Evolutionary conservation across 2,329 filamentous ascomycete genomes (phyloP), one percentile per base, ranked within the genome.

Genomic region (Alternaria solani): DNA sequence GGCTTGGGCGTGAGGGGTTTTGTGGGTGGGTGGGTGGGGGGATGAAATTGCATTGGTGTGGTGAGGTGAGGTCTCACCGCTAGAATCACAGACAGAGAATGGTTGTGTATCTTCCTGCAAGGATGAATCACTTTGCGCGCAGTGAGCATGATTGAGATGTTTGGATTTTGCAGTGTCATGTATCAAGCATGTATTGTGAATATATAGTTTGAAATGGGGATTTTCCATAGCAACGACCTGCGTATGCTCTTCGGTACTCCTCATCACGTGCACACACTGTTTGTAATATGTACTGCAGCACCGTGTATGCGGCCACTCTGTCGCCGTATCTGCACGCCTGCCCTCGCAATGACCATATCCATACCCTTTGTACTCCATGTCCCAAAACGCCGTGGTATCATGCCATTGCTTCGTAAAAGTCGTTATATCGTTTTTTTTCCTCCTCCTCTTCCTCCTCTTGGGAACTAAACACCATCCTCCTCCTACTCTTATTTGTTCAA

Each of bases 31-130:
- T 32, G 30, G 32, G 7, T 28, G 20, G 46, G 28, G 18, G 46
- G 36, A 42, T 26, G 43, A 51, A 49, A 55, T 55, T 55, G 53
- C 39, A 32, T 36, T 30, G 44, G 28, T 56, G 14, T 14, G 28
- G 25, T 26, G 30, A 18, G 16, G 6, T 36, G 34, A 30, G 28
- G 28, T 30, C 28, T 36, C 34, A 36, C 34, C n/a, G 36, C 7
- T 16, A 36, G 32, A 36, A 14, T 14, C 6, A 36, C 18, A 16
- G 38, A 39, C 9, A 39, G 38, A 39, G 38, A 39, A 30, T 30
- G 28, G 11, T 11, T 30, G 28, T 30, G 20, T 11, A 30, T 30
- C 28, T 30, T 11, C 28, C 9, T 30, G 11, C 28, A 2, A 30
- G 11, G 2, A 30, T 11, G 28, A 11, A 30, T 11, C 11, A 30